Evolutionary conservation across 169 alveolate genomes (phyloP).

Genomic region (Eimeria necatrix): DNA sequence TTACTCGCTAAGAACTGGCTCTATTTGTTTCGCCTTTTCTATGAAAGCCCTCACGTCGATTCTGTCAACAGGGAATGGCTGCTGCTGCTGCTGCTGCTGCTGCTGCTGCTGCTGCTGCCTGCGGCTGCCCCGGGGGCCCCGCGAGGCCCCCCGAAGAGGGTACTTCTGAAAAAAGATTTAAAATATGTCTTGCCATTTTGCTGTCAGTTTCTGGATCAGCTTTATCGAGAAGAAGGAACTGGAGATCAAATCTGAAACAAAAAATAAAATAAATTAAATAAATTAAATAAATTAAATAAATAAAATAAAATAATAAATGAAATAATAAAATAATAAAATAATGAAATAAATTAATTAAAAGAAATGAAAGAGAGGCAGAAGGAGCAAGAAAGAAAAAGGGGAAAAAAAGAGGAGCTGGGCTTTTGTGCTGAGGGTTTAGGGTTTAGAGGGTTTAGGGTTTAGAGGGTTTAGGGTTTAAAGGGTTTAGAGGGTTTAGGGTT

Average conservation of each 20-base stretch:
- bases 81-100: constrained; percentile 42
- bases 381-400: neutral
- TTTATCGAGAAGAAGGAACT: constrained; percentile 85
- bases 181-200: constrained; percentile 87
- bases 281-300: neutral
- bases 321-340: neutral
- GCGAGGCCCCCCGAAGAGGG: neutral
- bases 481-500: too few species aligned
- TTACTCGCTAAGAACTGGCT: constrained; percentile 69
- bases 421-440: too few species aligned
- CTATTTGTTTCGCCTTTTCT: constrained; percentile 47
- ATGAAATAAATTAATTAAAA: neutral
- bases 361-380: neutral
- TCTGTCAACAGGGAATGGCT: constrained; percentile 22
- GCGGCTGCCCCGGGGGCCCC: neutral
- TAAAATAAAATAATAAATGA: neutral
- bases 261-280: neutral
- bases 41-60: constrained; percentile 76
- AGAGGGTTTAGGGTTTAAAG: too few species aligned
- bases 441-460: too few species aligned
- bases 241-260: constrained; percentile 74
- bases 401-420: constrained; percentile 68
- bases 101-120: neutral
- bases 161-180: constrained; percentile 77
- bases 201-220: constrained; percentile 84